Conservation (phyloP, 257 asterid species). For the Mitragyna speciosa region DNA sequence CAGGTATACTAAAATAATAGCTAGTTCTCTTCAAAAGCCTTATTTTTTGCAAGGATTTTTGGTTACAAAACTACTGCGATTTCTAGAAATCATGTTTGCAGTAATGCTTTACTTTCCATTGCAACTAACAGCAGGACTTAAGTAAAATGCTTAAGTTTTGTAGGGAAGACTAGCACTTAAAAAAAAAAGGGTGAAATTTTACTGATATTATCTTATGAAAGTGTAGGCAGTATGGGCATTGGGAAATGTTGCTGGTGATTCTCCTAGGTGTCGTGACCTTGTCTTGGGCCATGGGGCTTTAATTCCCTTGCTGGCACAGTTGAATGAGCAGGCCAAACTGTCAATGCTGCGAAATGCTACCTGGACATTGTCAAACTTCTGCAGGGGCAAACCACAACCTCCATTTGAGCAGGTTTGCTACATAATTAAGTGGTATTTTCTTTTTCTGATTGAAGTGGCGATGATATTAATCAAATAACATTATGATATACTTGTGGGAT, state of each 20-base stretch:
- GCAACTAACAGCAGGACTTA: not conserved
- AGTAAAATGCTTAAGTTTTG: not conserved
- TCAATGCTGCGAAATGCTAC: slow-evolving; percentile 98
- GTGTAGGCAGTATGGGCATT: slow-evolving; percentile 93
- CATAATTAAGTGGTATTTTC: not conserved
- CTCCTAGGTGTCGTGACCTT: slow-evolving; percentile 89
- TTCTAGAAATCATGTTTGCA: too few relatives aligned
- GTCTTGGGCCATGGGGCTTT: slow-evolving; percentile 80
- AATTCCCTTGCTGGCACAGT: slow-evolving; percentile 70
- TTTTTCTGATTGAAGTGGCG: not conserved
- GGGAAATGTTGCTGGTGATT: slow-evolving; percentile 97
- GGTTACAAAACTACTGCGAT: not conserved
- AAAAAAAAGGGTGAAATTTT: not conserved
- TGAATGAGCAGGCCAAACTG: slow-evolving; percentile 77
- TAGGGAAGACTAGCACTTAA: not conserved
- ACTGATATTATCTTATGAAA: not conserved
- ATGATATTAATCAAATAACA: not conserved
- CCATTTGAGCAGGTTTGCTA: slow-evolving; percentile 79
- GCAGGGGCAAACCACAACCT: slow-evolving; percentile 98
- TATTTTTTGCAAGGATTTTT: not conserved
- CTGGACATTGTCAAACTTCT: slow-evolving; percentile 92
- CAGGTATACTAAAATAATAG: slow-evolving; percentile 47
- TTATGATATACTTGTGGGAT: slow-evolving; percentile 4
- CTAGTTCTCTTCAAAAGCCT: not conserved
- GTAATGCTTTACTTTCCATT: not conserved